Evolutionary conservation across 495 filamentous ascomycete species (phyloP), one percentile per base, ranked within the genome.

Genomic region (Aspergillus egyptiacus): DNA sequence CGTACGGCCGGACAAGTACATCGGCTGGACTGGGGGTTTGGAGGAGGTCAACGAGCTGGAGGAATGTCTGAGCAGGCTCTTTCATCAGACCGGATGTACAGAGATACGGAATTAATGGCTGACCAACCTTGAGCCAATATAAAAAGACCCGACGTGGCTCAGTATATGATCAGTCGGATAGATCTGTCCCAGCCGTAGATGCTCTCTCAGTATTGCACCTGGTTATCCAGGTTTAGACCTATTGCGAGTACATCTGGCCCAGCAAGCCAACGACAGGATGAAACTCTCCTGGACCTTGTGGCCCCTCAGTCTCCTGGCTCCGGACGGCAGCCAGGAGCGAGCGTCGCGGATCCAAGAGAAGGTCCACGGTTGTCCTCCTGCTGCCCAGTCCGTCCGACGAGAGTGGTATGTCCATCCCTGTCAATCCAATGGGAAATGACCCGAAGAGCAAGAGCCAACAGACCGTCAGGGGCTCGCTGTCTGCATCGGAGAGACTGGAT

Each of bases 381-480:
- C 11, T 13, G 31, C 15, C 11, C 31, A 14, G 15, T 33, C 31
- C 3, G 11, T 5, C 11, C 4, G 31, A 5, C 31, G 31, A 33
- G 31, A 33, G 11, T 33, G 31, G 31, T 33, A 33, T 3, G 31
- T 5, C 10, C 11, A 14, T 13, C 11, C 4, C 31, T 33, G 11
- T 33, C 3, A 4, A 13, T n/a, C n/a, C n/a, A n/a, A n/a, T n/a
- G n/a, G n/a, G n/a, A n/a, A n/a, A n/a, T n/a, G n/a, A n/a, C n/a
- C 31, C 4, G 15, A 5, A 33, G 3, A 33, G 31, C 3, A 6
- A 14, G 31, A 3, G 5, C 11, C 31, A 17, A 15, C 40, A 28
- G 30, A 44, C 33, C 13, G 34, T 6, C 24, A 75, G 74, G 74
- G 67, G 70, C 11, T 60, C 67, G 44, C 57, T 75, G 34, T 50